Evolutionary conservation across 176 grass and related monocot genomes (phyloP), one percentile per base, ranked within the genome.

Genomic region (Eremochloa ophiuroides): DNA sequence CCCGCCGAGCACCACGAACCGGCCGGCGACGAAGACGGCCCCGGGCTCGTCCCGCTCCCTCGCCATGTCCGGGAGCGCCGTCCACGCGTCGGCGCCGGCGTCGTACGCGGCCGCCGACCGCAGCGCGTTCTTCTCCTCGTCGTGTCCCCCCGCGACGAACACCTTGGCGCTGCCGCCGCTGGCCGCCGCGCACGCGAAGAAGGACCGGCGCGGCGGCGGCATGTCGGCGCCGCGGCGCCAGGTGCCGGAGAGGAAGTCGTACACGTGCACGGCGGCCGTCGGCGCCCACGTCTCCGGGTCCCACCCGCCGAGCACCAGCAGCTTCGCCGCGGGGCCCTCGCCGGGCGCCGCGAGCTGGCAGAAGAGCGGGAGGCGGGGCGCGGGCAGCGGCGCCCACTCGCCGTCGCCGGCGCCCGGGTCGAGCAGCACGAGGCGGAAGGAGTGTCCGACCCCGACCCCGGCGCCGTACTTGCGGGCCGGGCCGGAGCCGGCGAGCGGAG

Each of bases 81-180:
- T 35, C 94, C 94, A 97, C 78, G 34, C 66, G 76, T 97, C 83
- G 71, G 62, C 75, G 16, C 55, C 83, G 43, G 69, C 85, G 76
- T 94, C 87, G 84, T 94, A 97, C 4, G 80, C 85, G 22, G 44
- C 77, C 18, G 80, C 89, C 1, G 79, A 91, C 69, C 86, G 83
- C 80, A 97, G 87, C 66, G 91, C 94, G 85, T 97, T 94, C 78
- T 97, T 94, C 62, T 90, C 77, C 62, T 82, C 85, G 65, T 97
- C 94, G 79, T 97, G 94, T 0, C 94, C 91, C 3, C 94, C 94
- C 0, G 91, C 89, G 2, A 97, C 76, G 66, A 87, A 92, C 51
- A 94, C 85, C 1, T 20, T 22, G n/a, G n/a, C n/a, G n/a, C n/a
- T n/a, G 41, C n/a, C 25, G 23, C 61, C 44, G 20, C 29, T 85